Percentiles rank a stretch among this genome's conserved stretches.
Conservation (phyloP, 2,329 filamentous ascomycete genomes). For the Alternaria ventricosa region DNA sequence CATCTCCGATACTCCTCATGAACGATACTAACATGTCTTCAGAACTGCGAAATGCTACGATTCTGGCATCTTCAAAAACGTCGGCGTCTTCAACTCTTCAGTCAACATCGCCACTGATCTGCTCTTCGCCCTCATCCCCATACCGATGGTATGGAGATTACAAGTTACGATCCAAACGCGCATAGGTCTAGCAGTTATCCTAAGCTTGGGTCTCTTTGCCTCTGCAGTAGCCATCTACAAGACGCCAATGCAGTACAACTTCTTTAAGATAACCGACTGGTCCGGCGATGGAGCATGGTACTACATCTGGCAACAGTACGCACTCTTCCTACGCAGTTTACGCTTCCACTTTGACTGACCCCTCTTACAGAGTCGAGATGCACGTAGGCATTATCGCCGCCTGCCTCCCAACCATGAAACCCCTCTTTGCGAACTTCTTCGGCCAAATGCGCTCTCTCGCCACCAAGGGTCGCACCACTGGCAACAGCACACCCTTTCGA, state of each 20-base stretch:
- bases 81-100: constrained; percentile 56
- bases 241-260: constrained; percentile 36
- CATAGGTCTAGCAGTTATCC: constrained; percentile 42
- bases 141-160: constrained; percentile 52
- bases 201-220: constrained; percentile 48
- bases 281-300: constrained; percentile 32
- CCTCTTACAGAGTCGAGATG: constrained; percentile 35
- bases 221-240: constrained; percentile 32
- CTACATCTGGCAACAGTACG: constrained; percentile 37
- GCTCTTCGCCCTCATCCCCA: constrained; percentile 50
- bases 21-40: background rate
- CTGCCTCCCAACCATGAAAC: constrained; percentile 38
- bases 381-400: constrained; percentile 41
- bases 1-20: too few species aligned
- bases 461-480: constrained; percentile 17
- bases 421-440: constrained; percentile 35
- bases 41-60: constrained; percentile 30
- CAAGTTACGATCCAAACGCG: constrained; percentile 52
- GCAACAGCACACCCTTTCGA: constrained; percentile 19
- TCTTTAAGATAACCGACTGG: constrained; percentile 38
- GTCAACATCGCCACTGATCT: constrained; percentile 51
- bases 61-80: constrained; percentile 53
- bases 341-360: background rate
- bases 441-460: constrained; percentile 28
- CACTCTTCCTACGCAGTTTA: background rate